Evolutionary conservation across 805 yeast genomes (phyloP), one percentile per base, ranked within the genome.

Genomic region (Cyberlindnera xylosilytica): DNA sequence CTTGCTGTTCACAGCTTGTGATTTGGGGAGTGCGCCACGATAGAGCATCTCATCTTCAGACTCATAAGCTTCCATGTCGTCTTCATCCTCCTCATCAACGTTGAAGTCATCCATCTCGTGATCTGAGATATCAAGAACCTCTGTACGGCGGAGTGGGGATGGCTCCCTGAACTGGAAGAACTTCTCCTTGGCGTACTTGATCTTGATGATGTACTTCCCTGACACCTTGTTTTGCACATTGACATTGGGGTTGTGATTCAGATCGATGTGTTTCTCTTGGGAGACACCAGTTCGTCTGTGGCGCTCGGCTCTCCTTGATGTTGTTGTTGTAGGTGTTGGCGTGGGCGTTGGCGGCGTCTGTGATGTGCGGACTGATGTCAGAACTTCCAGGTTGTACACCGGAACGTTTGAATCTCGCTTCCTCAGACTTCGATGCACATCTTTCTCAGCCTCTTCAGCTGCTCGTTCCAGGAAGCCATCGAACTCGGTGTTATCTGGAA

Each of bases 11-110:
- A 71, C 73, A 27, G 82, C 79, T 34, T 83, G 79, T 17, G 75
- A 72, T 50, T 75, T 76, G 16, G 71, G 61, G 16, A 85, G 62
- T 0, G 84, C 73, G 0, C 93, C 93, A 38, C 83, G 65, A 50
- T 75, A 85, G 0, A 95, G 93, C 22, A 79, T 54, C 41, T 81
- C 83, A 36, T 67, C 61, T n/a, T 69, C 66, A n/a, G 66, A 65
- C 18, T 53, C 58, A 23, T 33, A 33, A 6, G 39, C 49, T 12
- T 46, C 45, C 13, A 23, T 11, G 12, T 24, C 42, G 1, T 48
- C 56, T 7, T 48, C 42, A 1, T 48, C 56, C 9, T 48, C 54
- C 19, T 49, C 61, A 32, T 50, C 39, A 13, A 53, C 52, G 28
- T 54, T 52, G 32, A 56, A 55, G 30, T 57, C 61, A 30, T 53